Conservation (phyloP, 2,329 filamentous ascomycete species). For the Dactylonectria estremocensis region DNA sequence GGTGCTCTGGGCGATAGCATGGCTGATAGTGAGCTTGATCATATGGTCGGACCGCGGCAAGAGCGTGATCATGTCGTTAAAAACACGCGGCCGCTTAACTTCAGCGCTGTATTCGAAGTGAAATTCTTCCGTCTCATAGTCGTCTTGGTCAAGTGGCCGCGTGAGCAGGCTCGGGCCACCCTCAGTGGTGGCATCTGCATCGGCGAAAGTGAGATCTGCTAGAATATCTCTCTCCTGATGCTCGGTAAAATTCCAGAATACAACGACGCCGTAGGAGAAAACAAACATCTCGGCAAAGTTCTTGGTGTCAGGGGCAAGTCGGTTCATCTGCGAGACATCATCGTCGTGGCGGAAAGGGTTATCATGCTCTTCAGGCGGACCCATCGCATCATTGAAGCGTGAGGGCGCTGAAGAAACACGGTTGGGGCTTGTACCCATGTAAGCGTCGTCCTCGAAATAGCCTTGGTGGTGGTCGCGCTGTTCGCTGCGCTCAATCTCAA, state of each 20-base stretch:
- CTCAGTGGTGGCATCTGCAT: conserved; percentile 74
- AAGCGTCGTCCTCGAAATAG: conserved; percentile 84
- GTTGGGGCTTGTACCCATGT: conserved; percentile 56
- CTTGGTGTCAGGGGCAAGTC: conserved; percentile 79
- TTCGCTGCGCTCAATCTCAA: conserved; percentile 97
- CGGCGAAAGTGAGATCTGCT: conserved; percentile 92
- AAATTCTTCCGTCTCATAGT: conserved; percentile 98
- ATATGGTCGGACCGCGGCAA: conserved; percentile 94
- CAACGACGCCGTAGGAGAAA: conserved; percentile 96
- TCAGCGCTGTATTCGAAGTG: conserved; percentile 96
- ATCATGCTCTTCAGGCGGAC: conserved; percentile 47
- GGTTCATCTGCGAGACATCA: conserved; percentile 67
- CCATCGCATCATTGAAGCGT: conserved; percentile 53
- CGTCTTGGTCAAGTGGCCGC: conserved; percentile 85
- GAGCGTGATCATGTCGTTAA: conserved; percentile 99
- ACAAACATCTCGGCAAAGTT: conserved; percentile 96
- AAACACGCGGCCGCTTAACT: conserved; percentile 90
- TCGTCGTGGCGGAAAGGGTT: conserved; percentile 54
- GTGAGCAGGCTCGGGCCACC: conserved; percentile 78
- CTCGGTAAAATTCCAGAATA: conserved; percentile 99
- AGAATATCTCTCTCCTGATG: conserved; percentile 96
- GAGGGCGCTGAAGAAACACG: conserved; percentile 47
- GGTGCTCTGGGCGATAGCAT: conserved; percentile 97
- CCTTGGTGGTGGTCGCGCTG: conserved; percentile 90
- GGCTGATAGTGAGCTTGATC: conserved; percentile 98